A percentile compares a stretch with the other conserved stretches of the same genome.
Evolutionary conservation across 2,329 filamentous ascomycete species (phyloP).

Genomic region (Bisporella sp.): DNA sequence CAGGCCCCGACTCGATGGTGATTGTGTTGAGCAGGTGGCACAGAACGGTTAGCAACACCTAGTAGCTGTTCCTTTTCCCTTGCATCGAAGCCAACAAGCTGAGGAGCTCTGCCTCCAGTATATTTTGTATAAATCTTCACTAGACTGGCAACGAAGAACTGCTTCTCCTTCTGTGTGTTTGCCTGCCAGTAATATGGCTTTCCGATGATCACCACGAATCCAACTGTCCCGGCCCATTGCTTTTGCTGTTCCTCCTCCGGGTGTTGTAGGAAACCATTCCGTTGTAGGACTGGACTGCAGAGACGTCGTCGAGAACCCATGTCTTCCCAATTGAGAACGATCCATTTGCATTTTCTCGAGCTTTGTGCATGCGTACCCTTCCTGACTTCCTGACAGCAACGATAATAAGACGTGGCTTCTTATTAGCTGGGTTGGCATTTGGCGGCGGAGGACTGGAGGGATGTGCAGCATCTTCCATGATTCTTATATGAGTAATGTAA

Average conservation of each 20-base stretch:
- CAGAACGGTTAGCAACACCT: slow-evolving; percentile 36
- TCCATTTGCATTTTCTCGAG: slow-evolving; percentile 88
- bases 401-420: slow-evolving; percentile 88
- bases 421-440: slow-evolving; percentile 62
- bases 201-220: slow-evolving; percentile 80
- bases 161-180: slow-evolving; percentile 89
- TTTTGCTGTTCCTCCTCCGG: slow-evolving; percentile 54
- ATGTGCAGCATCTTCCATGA: slow-evolving; percentile 78
- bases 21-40: slow-evolving; percentile 10
- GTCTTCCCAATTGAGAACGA: slow-evolving; percentile 97
- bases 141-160: slow-evolving; percentile 94
- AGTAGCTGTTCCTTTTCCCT: slow-evolving; percentile 71
- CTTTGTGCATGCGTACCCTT: slow-evolving; percentile 91
- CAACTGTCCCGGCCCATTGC: slow-evolving; percentile 73
- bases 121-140: slow-evolving; percentile 98
- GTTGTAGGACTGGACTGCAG: slow-evolving; percentile 75
- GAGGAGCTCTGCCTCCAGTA: slow-evolving; percentile 75
- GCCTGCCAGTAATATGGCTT: slow-evolving; percentile 99
- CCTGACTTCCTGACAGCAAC: slow-evolving; percentile 90
- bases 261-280: slow-evolving; percentile 48
- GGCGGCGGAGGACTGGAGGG: slow-evolving; percentile 82
- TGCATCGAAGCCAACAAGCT: slow-evolving; percentile 75
- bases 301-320: slow-evolving; percentile 90
- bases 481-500: slow-evolving; percentile 94
- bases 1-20: slow-evolving; percentile 1